Base-by-base conservation (phyloP, 2,329 filamentous ascomycete genomes). In the Exophiala viscosa region DNA sequence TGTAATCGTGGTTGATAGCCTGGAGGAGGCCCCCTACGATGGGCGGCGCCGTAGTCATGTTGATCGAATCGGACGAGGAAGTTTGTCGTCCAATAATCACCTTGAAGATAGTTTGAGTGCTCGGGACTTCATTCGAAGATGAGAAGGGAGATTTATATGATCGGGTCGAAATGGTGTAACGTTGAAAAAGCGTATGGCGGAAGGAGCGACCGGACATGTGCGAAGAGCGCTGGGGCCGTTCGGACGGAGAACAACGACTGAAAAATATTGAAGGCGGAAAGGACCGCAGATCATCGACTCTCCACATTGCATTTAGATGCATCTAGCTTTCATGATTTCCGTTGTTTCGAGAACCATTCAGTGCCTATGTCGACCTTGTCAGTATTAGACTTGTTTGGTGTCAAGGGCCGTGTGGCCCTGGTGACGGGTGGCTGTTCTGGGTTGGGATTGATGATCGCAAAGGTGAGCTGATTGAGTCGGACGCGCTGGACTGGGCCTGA, bases 361-460 rank as follows among this genome's bases (percentile, higher is more conserved):
- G 32, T 10, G 15, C 40, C 32, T 13, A 50, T 50, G 45, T 50
- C 51, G 14, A 55, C 52, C 39, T 48, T 59, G 48, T 52, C 52
- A 35, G 54, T 59, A 9, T 23, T 48, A 28, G 50, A 63, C 33
- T 50, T 69, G 9, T 69, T 69, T 35, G 58, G 54, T 42, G 67
- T 77, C 39, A 70, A 70, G 54, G 73, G 70, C 15, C 64, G 71
- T 28, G 67, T 75, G 4, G 74, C 74, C 7, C 62, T 76, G 10
- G 70, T 76, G 1, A 76, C 74, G 1, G 73, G 73, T 9, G 67
- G 67, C 7, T 72, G 68, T 41, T 76, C 73, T 59, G 74, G 74
- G 1, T 63, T 77, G 10, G 75, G 75, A 1, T 65, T 73, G 28
- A 77, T 77, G 75, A 76, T 76, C 38, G 65, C 68, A 41, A 72